phyloP scores from a whole-genome alignment of 176 grass and related monocot genomes.

The Tillandsia fasciculata region DNA sequence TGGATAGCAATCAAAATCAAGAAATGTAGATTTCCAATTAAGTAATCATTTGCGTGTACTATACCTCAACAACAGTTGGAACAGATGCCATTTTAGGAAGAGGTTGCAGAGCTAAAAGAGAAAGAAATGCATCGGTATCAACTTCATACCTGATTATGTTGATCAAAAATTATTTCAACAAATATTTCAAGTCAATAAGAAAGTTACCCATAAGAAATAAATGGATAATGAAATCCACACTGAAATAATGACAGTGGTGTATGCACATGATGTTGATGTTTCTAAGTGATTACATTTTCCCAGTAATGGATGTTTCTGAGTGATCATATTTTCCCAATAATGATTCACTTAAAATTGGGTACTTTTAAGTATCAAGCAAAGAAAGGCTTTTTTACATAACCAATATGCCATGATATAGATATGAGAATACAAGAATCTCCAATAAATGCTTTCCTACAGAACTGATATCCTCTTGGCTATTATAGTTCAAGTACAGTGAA shows the following conservation, averaged over 20 bases:
- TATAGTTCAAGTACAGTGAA: constrained; percentile 10
- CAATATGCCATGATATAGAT: not conserved
- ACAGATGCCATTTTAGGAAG: constrained; percentile 53
- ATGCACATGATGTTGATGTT: too few species aligned
- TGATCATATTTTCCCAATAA: too few species aligned
- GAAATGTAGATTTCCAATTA: not conserved
- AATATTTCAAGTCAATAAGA: not conserved
- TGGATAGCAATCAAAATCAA: not conserved
- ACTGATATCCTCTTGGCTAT: not conserved
- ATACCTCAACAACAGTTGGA: constrained; percentile 95
- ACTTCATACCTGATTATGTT: constrained; percentile 90
- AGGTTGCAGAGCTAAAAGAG: constrained; percentile 81
- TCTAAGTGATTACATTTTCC: too few species aligned
- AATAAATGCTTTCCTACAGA: constrained; percentile 20
- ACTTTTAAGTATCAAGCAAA: too few species aligned
- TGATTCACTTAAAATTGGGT: too few species aligned
- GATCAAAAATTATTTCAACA: constrained; percentile 21
- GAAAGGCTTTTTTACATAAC: too few species aligned
- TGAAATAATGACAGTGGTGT: not conserved
- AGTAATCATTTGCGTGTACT: not conserved
- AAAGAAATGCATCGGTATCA: constrained; percentile 94
- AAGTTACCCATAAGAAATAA: not conserved
- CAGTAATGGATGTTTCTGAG: too few species aligned
- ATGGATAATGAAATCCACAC: not conserved
- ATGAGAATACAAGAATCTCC: not conserved